Evolutionary conservation across 2,329 filamentous ascomycete species (phyloP).

Genomic region (Graphilbum sp.): DNA sequence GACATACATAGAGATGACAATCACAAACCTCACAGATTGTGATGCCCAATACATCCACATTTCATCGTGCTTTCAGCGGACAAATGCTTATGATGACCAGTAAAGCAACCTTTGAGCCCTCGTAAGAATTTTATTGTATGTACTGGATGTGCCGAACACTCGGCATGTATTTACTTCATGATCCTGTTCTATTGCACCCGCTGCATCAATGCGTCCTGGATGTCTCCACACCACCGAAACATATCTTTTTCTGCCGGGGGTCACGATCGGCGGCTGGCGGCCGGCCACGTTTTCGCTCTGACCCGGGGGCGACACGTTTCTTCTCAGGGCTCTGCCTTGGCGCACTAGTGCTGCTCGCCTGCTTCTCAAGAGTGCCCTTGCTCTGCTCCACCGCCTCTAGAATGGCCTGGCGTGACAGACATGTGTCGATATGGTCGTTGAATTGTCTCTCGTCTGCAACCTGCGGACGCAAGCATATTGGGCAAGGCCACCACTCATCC

Average conservation of each 20-base stretch:
- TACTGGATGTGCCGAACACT: no score
- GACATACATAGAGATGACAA: no score
- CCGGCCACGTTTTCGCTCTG: conserved; percentile 23
- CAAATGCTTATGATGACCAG: no score
- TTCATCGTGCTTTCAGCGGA: no score
- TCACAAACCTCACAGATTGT: no score
- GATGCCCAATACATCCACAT: no score
- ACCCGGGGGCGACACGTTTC: conserved; percentile 18
- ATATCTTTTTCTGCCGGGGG: conserved; percentile 34
- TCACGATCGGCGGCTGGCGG: conserved; percentile 14
- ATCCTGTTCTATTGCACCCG: no score
- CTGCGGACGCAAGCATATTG: conserved; percentile 70
- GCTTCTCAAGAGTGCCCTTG: conserved; percentile 14
- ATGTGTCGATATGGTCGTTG: conserved; percentile 86
- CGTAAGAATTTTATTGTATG: no score
- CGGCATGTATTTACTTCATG: no score
- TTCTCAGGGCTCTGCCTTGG: conserved; percentile 16
- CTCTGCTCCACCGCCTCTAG: conserved; percentile 56
- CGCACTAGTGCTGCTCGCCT: conserved; percentile 10
- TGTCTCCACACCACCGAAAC: conserved; percentile 21
- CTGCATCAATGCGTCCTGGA: not conserved
- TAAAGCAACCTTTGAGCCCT: no score
- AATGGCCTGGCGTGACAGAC: conserved; percentile 74
- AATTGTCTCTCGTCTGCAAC: conserved; percentile 57
- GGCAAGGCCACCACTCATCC: conserved; percentile 60